These are phyloP conservation scores for Yamadazyma phyllophila DNA, from an alignment of 805 yeast species.

Conservation along the genomic window DNA sequence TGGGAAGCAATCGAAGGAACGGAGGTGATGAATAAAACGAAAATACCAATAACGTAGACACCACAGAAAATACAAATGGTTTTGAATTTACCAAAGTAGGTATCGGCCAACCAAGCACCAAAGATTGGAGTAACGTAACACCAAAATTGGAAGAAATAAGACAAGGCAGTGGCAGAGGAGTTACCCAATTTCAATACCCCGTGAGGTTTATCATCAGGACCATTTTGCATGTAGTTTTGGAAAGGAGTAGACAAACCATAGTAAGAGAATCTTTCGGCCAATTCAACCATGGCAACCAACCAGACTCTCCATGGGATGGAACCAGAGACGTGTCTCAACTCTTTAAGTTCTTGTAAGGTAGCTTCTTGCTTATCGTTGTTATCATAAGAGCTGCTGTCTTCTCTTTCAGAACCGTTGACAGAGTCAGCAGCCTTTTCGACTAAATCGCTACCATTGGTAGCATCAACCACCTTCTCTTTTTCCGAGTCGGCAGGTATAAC, in stretches of 20 bases:
- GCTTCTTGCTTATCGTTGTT: constrained; percentile 39
- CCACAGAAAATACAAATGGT: constrained; percentile 62
- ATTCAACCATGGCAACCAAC: constrained; percentile 69
- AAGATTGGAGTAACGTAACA: constrained; percentile 76
- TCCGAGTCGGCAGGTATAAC: neutral
- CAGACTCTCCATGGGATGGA: constrained; percentile 54
- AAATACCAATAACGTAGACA: constrained; percentile 59
- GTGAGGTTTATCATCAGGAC: constrained; percentile 33
- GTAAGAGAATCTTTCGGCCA: constrained; percentile 78
- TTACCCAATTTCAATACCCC: constrained; percentile 60
- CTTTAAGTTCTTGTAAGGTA: constrained; percentile 52
- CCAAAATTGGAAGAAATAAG: constrained; percentile 78
- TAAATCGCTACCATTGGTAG: neutral
- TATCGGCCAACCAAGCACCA: constrained; percentile 76
- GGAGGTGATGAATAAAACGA: constrained; percentile 67
- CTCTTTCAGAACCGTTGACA: neutral
- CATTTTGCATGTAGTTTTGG: constrained; percentile 73
- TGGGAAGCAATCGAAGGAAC: constrained; percentile 53
- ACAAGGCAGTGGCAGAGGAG: constrained; percentile 66
- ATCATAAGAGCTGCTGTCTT: constrained; percentile 3
- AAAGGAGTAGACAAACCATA: constrained; percentile 76
- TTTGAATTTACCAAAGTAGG: constrained; percentile 67
- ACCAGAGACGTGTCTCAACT: constrained; percentile 53
- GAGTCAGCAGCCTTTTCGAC: constrained; percentile 2
- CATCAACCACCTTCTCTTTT: neutral